phyloP scores from a whole-genome alignment of 2,329 filamentous ascomycete species.

The Atkinsonella texensis region DNA sequence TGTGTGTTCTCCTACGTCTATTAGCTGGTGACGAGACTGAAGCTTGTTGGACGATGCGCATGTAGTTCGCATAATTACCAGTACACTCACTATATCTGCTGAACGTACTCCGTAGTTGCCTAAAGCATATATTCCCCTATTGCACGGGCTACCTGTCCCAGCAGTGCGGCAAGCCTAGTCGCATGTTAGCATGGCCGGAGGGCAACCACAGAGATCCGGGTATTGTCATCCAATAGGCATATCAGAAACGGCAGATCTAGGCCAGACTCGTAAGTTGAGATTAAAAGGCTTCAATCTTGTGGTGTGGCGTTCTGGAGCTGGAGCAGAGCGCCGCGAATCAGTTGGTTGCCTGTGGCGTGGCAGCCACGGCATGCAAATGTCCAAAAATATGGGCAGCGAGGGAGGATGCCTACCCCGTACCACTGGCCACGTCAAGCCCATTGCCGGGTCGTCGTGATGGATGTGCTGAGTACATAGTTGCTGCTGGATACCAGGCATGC shows the following conservation, averaged over 20 bases:
- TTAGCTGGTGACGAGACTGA: not conserved
- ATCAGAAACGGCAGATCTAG: conserved; percentile 1
- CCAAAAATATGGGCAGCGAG: not conserved
- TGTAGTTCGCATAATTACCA: not conserved
- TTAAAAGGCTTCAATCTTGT: not conserved
- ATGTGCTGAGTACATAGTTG: not conserved
- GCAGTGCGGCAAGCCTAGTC: conserved; percentile 4
- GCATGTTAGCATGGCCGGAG: conserved; percentile 2
- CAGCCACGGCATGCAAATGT: no score
- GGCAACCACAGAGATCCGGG: conserved; percentile 1
- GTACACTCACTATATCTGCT: no score
- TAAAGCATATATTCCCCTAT: not conserved
- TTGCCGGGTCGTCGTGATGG: not conserved
- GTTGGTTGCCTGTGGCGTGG: not conserved
- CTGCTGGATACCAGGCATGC: not conserved
- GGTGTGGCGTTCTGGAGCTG: not conserved
- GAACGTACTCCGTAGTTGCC: not conserved
- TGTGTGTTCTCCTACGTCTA: not conserved
- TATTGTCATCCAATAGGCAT: not conserved
- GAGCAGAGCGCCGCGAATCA: not conserved
- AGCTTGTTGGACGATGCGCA: no score
- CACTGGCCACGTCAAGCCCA: not conserved
- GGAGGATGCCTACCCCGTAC: not conserved
- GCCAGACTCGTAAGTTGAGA: not conserved
- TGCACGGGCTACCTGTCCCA: conserved; percentile 4